phyloP scores from a whole-genome alignment of 129 eudicot genomes.

The Centella asiatica region DNA sequence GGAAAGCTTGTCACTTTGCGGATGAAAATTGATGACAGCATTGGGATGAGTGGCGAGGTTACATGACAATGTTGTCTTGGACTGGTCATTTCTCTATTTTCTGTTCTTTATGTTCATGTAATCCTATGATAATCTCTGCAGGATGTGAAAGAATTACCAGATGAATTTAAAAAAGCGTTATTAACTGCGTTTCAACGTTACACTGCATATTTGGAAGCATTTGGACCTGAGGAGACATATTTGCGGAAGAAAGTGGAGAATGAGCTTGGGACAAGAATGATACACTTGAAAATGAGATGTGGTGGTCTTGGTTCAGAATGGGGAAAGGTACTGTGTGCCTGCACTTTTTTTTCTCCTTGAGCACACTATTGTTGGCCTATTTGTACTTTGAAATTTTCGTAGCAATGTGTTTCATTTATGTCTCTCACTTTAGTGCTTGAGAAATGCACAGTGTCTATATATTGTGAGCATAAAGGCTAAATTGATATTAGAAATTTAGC shows the following conservation, averaged over 20 bases:
- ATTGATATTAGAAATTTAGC: not conserved
- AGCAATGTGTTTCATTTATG: not conserved
- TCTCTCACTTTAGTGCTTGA: not conserved
- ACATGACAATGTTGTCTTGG: not conserved
- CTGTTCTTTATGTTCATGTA: not conserved
- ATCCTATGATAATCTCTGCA: conserved; percentile 24
- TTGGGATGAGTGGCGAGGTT: conserved; percentile 94
- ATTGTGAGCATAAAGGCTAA: no score
- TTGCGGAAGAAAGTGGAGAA: conserved; percentile 83
- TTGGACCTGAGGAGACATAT: conserved; percentile 79
- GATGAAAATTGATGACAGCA: conserved; percentile 79
- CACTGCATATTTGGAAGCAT: conserved; percentile 64
- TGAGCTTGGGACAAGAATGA: conserved; percentile 75
- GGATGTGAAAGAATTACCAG: conserved; percentile 71
- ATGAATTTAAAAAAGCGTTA: conserved; percentile 50
- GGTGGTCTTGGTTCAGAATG: conserved; percentile 80
- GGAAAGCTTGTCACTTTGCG: conserved; percentile 64
- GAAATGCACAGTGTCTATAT: no score
- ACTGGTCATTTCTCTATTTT: not conserved
- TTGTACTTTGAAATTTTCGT: no score
- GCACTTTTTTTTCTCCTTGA: not conserved
- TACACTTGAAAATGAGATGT: conserved; percentile 88
- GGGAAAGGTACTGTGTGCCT: conserved; percentile 64
- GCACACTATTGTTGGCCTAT: no score
- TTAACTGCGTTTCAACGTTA: conserved; percentile 54